Evolutionary conservation across 1,139 yeast genomes (phyloP).

Genomic region (Scheffersomyces quercinus): DNA sequence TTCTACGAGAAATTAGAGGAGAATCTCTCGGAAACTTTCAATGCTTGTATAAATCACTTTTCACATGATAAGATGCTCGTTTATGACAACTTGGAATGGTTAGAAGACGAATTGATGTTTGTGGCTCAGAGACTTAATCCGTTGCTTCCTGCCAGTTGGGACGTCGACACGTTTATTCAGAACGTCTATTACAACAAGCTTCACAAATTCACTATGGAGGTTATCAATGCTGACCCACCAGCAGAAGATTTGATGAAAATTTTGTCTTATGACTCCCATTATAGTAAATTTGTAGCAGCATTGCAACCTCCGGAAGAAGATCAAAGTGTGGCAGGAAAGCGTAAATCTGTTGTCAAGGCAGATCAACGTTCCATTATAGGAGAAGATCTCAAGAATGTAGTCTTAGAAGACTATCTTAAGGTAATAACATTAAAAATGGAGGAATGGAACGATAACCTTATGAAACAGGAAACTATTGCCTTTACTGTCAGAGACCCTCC

Average conservation of each 20-base stretch:
- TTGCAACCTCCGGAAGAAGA: slow-evolving; percentile 21
- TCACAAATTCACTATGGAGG: slow-evolving; percentile 59
- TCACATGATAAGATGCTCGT: slow-evolving; percentile 56
- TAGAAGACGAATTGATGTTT: slow-evolving; percentile 73
- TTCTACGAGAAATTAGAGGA: slow-evolving; percentile 63
- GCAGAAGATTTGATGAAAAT: slow-evolving; percentile 63
- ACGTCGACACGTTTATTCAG: slow-evolving; percentile 61
- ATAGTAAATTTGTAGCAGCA: slow-evolving; percentile 41
- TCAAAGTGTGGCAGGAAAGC: slow-evolving; percentile 28
- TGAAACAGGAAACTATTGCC: slow-evolving; percentile 60
- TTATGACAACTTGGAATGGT: slow-evolving; percentile 76
- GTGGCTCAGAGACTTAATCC: slow-evolving; percentile 59
- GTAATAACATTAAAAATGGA: slow-evolving; percentile 70
- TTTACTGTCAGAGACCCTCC: slow-evolving; percentile 74
- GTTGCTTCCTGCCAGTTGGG: slow-evolving; percentile 75
- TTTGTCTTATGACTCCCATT: slow-evolving; percentile 74
- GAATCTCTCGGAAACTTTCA: slow-evolving; percentile 65
- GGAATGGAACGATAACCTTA: slow-evolving; percentile 77
- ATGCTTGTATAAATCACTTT: slow-evolving; percentile 62
- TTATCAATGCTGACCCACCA: slow-evolving; percentile 74
- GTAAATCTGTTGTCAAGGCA: slow-evolving; percentile 45
- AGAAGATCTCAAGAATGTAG: slow-evolving; percentile 61
- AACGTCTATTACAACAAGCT: slow-evolving; percentile 69
- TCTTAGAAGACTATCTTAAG: slow-evolving; percentile 69
- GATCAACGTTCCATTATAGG: slow-evolving; percentile 60